phyloP scores from a whole-genome alignment of 1,139 yeast species.

The Sugiyamaella japonica region DNA sequence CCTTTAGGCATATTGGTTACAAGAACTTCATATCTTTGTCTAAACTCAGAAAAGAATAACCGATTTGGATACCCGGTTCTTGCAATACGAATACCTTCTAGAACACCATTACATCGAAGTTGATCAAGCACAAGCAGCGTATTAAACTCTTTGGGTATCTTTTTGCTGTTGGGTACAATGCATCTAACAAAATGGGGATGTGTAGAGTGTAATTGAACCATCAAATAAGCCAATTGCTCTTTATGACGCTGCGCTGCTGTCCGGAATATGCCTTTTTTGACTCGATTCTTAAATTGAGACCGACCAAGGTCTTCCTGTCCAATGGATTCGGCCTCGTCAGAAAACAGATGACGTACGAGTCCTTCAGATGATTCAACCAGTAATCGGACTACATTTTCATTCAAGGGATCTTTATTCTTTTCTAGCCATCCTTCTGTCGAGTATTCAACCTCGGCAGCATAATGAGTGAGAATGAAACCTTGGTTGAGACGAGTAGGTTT shows the following conservation, averaged over 20 bases:
- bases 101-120: conserved; percentile 92
- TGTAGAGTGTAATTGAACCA: conserved; percentile 74
- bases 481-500: conserved; percentile 59
- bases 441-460: conserved; percentile 95
- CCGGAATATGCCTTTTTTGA: conserved; percentile 54
- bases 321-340: conserved; percentile 32
- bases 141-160: conserved; percentile 70
- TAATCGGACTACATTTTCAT: conserved; percentile 64
- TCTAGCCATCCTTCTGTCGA: conserved; percentile 91
- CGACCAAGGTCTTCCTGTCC: conserved; percentile 24
- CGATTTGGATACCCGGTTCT: conserved; percentile 97
- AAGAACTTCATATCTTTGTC: conserved; percentile 68
- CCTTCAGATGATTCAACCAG: conserved; percentile 58
- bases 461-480: conserved; percentile 78
- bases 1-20: conserved; percentile 45
- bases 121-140: conserved; percentile 81
- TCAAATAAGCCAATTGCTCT: conserved; percentile 71
- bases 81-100: conserved; percentile 96
- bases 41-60: conserved; percentile 78
- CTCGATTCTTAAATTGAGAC: conserved; percentile 23
- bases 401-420: conserved; percentile 91
- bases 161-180: conserved; percentile 82
- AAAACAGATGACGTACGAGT: conserved; percentile 53
- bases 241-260: conserved; percentile 78
- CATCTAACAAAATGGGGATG: conserved; percentile 98